Percentiles rank a stretch among this genome's conserved stretches.
These are phyloP conservation scores for Linum trigynum DNA, from an alignment of 345 rosid genomes.

Conservation along the genomic window DNA sequence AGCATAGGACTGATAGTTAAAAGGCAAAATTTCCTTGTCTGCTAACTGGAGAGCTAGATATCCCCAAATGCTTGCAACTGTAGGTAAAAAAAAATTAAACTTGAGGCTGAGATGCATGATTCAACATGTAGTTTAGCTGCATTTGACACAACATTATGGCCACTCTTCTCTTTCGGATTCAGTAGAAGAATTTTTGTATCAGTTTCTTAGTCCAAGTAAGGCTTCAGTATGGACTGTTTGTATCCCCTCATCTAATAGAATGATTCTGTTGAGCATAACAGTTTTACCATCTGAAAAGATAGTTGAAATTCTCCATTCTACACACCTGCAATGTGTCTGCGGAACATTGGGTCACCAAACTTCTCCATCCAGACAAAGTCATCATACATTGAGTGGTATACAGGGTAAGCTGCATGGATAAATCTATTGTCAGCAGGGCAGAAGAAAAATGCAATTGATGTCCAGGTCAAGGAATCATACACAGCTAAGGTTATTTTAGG, in stretches of 20 bases:
- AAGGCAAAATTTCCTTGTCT: constrained; percentile 70
- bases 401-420: constrained; percentile 48
- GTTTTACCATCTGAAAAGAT: not conserved
- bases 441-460: no score
- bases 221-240: no score
- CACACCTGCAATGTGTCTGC: constrained; percentile 63
- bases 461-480: no score
- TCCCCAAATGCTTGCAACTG: constrained; percentile 69
- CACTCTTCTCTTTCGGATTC: no score
- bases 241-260: no score
- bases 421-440: not conserved
- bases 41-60: constrained; percentile 67
- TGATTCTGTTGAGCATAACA: no score
- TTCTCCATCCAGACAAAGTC: constrained; percentile 78
- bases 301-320: no score
- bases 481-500: no score
- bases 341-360: constrained; percentile 70
- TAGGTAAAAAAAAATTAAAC: not conserved
- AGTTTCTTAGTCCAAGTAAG: no score
- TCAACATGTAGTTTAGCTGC: not conserved
- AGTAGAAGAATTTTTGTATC: no score
- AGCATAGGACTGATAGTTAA: constrained; percentile 56
- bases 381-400: constrained; percentile 85
- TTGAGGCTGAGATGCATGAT: not conserved
- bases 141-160: no score